phyloP scores from a whole-genome alignment of 2,329 filamentous ascomycete genomes.

The Verruconis gallopava region DNA sequence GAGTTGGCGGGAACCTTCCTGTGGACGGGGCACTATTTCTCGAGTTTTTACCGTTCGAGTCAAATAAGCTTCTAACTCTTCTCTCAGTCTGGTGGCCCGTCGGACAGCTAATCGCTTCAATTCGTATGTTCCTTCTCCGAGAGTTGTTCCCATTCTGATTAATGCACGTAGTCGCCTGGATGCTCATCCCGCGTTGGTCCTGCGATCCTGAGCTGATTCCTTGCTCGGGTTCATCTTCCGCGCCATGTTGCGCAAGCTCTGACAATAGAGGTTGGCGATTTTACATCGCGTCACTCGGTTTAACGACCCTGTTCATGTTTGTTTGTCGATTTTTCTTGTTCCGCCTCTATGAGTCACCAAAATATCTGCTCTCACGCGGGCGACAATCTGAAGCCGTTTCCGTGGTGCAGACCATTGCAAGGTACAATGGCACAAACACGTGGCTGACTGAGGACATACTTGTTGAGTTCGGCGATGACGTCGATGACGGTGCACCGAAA shows the following conservation, averaged over 20 bases:
- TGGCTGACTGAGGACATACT: conserved; percentile 55
- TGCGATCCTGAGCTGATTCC: conserved; percentile 24
- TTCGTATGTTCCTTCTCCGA: conserved; percentile 22
- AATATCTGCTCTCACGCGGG: conserved; percentile 65
- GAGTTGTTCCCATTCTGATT: conserved; percentile 14
- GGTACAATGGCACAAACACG: conserved; percentile 43
- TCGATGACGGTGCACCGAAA: conserved; percentile 23
- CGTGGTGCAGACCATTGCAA: conserved; percentile 66
- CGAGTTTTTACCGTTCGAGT: conserved; percentile 66
- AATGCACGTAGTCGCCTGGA: conserved; percentile 50
- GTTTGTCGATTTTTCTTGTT: conserved; percentile 67
- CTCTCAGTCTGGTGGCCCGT: conserved; percentile 83
- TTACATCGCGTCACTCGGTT: conserved; percentile 57
- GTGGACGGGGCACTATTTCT: conserved; percentile 73
- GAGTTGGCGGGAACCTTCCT: conserved; percentile 53
- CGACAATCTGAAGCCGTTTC: conserved; percentile 67
- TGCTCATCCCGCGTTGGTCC: conserved; percentile 56
- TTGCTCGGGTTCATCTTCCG: conserved; percentile 19
- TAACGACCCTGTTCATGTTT: conserved; percentile 66
- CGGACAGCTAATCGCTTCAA: conserved; percentile 60
- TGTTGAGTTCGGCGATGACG: conserved; percentile 37
- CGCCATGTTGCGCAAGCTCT: conserved; percentile 32
- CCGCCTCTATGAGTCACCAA: conserved; percentile 72
- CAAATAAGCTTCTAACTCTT: conserved; percentile 61
- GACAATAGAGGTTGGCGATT: conserved; percentile 64